A percentile compares a stretch with the other conserved stretches of the same genome.
Evolutionary conservation across 78 protist genomes (phyloP).

Genomic region (Neovahlkampfia damariscottae): DNA sequence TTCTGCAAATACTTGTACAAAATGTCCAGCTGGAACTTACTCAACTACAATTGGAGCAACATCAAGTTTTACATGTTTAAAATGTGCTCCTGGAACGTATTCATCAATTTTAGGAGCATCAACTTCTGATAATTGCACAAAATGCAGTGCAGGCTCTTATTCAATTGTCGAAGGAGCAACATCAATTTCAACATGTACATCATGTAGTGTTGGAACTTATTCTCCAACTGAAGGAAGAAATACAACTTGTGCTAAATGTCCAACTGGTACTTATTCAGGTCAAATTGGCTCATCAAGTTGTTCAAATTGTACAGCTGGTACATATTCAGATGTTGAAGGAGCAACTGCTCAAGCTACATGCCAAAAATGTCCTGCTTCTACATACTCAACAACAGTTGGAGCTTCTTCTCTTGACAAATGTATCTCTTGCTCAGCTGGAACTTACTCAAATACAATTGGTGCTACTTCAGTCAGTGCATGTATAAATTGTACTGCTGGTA

Average conservation of each 20-base stretch:
- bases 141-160: not conserved
- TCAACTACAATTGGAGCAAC: not conserved
- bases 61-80: not conserved
- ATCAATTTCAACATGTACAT: not conserved
- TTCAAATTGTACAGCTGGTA: too few relatives aligned
- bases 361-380: too few relatives aligned
- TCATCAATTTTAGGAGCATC: not conserved
- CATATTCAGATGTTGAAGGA: too few relatives aligned
- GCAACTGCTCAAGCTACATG: too few relatives aligned
- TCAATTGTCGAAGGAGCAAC: not conserved
- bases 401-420: too few relatives aligned
- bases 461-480: too few relatives aligned
- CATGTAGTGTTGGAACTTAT: not conserved
- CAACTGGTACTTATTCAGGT: too few relatives aligned
- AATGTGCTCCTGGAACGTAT: not conserved
- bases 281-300: not conserved
- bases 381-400: too few relatives aligned
- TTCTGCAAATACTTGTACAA: not conserved
- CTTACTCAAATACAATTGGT: too few relatives aligned
- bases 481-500: not conserved
- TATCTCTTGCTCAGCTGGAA: too few relatives aligned
- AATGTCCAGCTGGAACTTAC: constrained; percentile 1
- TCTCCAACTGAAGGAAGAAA: not conserved
- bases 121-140: not conserved
- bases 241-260: not conserved